Percentiles rank a stretch among this genome's conserved stretches.
These are phyloP conservation scores for Butyriboletus loyo DNA, from an alignment of 768 basidiomycete genomes.

Conservation along the genomic window DNA sequence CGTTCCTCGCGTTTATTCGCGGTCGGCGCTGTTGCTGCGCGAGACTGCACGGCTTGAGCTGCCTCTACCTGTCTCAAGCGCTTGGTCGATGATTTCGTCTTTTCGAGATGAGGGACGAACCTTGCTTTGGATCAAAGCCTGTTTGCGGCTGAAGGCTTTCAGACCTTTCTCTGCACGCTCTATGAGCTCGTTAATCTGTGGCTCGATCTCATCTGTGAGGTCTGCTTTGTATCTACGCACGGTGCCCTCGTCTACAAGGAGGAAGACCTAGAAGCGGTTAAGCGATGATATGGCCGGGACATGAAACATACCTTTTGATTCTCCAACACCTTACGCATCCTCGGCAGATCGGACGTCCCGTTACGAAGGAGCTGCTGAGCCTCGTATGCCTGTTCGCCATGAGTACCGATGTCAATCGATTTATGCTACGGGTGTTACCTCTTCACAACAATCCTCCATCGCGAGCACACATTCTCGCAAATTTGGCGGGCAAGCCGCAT, in stretches of 20 bases:
- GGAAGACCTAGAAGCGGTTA: slow-evolving; percentile 55
- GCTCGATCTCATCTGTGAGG: slow-evolving; percentile 77
- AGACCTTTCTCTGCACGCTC: slow-evolving; percentile 69
- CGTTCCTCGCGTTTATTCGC: slow-evolving; percentile 65
- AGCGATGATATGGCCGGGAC: not conserved
- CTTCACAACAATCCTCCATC: slow-evolving; percentile 80
- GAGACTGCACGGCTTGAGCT: slow-evolving; percentile 40
- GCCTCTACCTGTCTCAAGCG: slow-evolving; percentile 48
- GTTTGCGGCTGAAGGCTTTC: slow-evolving; percentile 57
- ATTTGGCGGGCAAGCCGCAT: slow-evolving; percentile 66
- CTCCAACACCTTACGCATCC: slow-evolving; percentile 65
- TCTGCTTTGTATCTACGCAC: slow-evolving; percentile 73
- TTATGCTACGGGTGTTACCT: slow-evolving; percentile 40
- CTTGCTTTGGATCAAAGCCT: slow-evolving; percentile 59
- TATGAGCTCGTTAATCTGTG: slow-evolving; percentile 73
- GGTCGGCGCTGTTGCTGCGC: slow-evolving; percentile 46
- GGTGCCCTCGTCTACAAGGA: slow-evolving; percentile 69
- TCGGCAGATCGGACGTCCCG: slow-evolving; percentile 68
- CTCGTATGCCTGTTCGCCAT: slow-evolving; percentile 51
- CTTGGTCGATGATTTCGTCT: not conserved
- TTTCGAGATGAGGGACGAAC: slow-evolving; percentile 32
- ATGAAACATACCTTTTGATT: slow-evolving; percentile 54
- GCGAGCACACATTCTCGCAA: slow-evolving; percentile 73
- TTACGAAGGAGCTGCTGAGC: slow-evolving; percentile 66
- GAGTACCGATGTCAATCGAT: not conserved